These are phyloP conservation scores for Penicillium cosmopolitanum DNA, from an alignment of 495 filamentous ascomycete species.

Conservation along the genomic window DNA sequence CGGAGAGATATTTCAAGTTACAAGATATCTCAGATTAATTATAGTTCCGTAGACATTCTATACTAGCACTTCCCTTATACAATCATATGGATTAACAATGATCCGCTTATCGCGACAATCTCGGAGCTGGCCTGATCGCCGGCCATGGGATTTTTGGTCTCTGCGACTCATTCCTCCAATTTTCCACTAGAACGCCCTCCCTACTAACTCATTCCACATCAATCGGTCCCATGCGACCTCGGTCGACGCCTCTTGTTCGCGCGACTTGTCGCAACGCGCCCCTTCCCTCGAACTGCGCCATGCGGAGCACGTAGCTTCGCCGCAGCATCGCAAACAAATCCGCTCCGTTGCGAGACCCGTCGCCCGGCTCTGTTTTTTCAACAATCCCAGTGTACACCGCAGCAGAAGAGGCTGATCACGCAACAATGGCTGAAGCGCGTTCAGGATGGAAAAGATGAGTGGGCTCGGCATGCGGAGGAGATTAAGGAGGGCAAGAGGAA, in stretches of 20 bases:
- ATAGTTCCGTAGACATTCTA: too few relatives aligned
- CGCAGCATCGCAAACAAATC: conserved; percentile 28
- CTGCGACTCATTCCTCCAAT: too few relatives aligned
- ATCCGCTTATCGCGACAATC: conserved; percentile 36
- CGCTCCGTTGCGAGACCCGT: conserved; percentile 14
- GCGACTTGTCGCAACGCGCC: conserved; percentile 27
- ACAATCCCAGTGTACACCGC: neutral
- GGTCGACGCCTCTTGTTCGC: conserved; percentile 27
- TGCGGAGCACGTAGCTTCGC: conserved; percentile 34
- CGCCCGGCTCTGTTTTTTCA: conserved; percentile 21
- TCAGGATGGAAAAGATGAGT: conserved; percentile 57
- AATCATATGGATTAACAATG: conserved; percentile 24
- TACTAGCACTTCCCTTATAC: too few relatives aligned
- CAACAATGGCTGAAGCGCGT: conserved; percentile 53
- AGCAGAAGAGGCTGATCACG: conserved; percentile 53
- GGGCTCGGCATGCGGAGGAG: conserved; percentile 56
- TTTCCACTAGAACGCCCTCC: too few relatives aligned
- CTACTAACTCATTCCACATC: conserved; percentile 2
- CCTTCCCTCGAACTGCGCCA: conserved; percentile 17
- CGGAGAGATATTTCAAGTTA: too few relatives aligned
- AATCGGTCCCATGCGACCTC: conserved; percentile 36
- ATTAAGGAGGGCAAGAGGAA: conserved; percentile 64
- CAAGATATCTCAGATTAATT: too few relatives aligned
- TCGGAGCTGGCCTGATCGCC: conserved; percentile 18
- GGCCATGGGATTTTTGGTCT: too few relatives aligned